Percentiles rank a stretch among this genome's conserved stretches.
Conservation (phyloP, 192 early-diverging fungal genomes). For the Chytriomyces sp. region DNA sequence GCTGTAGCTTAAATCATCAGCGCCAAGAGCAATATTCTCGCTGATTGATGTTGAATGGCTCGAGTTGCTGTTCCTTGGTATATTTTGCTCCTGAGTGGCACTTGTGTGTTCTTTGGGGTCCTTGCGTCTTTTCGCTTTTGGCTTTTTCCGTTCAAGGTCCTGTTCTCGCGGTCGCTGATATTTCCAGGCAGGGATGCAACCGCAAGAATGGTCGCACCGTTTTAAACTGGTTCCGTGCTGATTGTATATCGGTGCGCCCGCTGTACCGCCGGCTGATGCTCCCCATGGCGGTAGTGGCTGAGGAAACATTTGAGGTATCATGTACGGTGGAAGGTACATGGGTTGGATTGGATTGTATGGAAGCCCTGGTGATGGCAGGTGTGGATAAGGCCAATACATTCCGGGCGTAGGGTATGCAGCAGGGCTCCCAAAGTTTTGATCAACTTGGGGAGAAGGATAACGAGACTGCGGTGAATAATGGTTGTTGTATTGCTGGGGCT, state of each 20-base stretch:
- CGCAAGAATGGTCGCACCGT: conserved; percentile 10
- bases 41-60: not conserved
- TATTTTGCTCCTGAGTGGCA: not conserved
- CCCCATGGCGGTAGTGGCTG: not conserved
- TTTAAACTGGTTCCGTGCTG: not conserved
- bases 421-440: not conserved
- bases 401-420: not conserved
- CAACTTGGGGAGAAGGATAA: not conserved
- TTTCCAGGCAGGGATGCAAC: not conserved
- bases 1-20: not conserved
- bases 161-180: not conserved
- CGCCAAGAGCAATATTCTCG: no score
- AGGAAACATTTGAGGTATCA: not conserved
- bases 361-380: not conserved
- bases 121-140: not conserved
- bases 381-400: not conserved
- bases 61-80: not conserved
- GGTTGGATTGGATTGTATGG: not conserved
- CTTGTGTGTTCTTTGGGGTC: not conserved
- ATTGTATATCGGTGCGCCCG: not conserved
- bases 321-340: not conserved
- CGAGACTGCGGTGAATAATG: not conserved
- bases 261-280: not conserved
- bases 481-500: no score
- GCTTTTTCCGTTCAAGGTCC: not conserved